Evolutionary conservation across 495 filamentous ascomycete genomes (phyloP).

Genomic region (Ramalina peruviana): DNA sequence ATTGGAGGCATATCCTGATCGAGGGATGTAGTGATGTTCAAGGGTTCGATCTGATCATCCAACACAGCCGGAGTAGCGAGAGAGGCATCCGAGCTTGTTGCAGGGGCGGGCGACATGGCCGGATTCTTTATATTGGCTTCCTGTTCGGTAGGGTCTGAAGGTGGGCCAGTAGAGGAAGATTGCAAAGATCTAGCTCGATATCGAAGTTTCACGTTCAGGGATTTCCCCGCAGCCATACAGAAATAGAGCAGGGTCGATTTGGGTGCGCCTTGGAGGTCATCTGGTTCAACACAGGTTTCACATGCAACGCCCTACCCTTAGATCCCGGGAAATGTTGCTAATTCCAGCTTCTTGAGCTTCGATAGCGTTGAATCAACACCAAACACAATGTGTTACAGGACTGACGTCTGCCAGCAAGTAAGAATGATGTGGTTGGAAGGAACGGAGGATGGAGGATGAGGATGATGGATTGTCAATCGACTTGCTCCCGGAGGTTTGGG

Average conservation of each 20-base stretch:
- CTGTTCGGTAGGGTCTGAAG: constrained; percentile 1
- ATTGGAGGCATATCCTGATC: constrained; percentile 1
- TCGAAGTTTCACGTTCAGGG: constrained; percentile 16
- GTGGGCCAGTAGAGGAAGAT: constrained; percentile 1
- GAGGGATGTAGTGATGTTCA: constrained; percentile 3
- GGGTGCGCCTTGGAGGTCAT: constrained; percentile 16
- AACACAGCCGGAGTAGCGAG: background rate
- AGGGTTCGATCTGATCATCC: constrained; percentile 3
- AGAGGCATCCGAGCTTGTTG: background rate
- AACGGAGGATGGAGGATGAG: background rate
- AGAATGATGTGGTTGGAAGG: background rate
- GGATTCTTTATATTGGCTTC: constrained; percentile 7
- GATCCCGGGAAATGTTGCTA: constrained; percentile 12
- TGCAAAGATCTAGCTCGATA: constrained; percentile 6
- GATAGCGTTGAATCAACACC: constrained; percentile 9
- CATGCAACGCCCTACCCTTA: constrained; percentile 7
- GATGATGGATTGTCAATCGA: background rate
- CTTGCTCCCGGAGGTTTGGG: constrained; percentile 1
- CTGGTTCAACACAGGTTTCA: constrained; percentile 17
- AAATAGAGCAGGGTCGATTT: constrained; percentile 11
- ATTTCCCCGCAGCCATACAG: constrained; percentile 19
- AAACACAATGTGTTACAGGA: constrained; percentile 10
- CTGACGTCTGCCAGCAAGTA: background rate
- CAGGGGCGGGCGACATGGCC: constrained; percentile 12
- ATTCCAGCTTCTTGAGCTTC: constrained; percentile 8